These are phyloP conservation scores for Salvia hispanica DNA, from an alignment of 257 asterid species.

Conservation along the genomic window DNA sequence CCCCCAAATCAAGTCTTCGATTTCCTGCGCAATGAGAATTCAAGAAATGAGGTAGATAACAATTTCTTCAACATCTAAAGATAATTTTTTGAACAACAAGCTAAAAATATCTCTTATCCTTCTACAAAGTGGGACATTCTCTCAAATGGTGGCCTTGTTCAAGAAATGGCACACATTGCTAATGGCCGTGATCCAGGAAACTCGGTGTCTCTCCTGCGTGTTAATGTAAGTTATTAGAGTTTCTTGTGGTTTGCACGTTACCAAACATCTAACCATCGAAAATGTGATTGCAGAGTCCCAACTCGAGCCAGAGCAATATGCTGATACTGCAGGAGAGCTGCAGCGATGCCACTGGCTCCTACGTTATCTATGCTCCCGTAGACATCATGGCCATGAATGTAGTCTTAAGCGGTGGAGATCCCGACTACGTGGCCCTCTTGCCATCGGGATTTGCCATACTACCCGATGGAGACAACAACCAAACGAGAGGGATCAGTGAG, in stretches of 20 bases:
- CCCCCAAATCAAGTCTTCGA: conserved; percentile 65
- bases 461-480: conserved; percentile 65
- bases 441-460: conserved; percentile 94
- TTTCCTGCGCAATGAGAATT: conserved; percentile 62
- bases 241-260: not conserved
- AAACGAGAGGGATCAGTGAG: conserved; percentile 40
- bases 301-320: conserved; percentile 93
- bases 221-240: conserved; percentile 52
- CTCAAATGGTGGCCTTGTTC: conserved; percentile 90
- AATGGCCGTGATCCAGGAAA: conserved; percentile 92
- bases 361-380: conserved; percentile 87
- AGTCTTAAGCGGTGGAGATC: conserved; percentile 93
- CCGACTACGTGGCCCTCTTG: conserved; percentile 87
- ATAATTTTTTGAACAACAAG: too few relatives aligned
- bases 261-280: not conserved
- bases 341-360: conserved; percentile 74
- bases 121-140: conserved; percentile 82
- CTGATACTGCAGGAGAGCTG: conserved; percentile 84
- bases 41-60: conserved; percentile 59
- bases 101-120: too few relatives aligned
- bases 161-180: conserved; percentile 95
- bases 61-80: not conserved
- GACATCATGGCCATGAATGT: conserved; percentile 90
- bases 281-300: conserved; percentile 52
- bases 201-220: conserved; percentile 80